A percentile compares a stretch with the other conserved stretches of the same genome.
Conservation (phyloP, 2,329 filamentous ascomycete genomes). For the Curvularia sp. region DNA sequence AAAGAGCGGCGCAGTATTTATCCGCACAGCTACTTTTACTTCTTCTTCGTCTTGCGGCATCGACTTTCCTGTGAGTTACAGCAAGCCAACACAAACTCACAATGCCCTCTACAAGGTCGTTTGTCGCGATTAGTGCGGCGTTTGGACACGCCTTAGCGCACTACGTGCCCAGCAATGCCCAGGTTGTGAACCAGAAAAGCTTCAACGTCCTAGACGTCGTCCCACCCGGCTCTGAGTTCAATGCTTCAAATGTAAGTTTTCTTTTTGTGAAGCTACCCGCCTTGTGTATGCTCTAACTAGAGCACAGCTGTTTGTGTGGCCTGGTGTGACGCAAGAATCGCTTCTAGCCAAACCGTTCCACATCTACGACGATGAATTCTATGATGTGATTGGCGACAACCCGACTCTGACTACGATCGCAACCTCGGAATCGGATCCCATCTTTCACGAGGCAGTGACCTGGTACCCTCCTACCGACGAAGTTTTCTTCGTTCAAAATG, state of each 20-base stretch:
- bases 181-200: conserved; percentile 30
- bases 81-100: background rate
- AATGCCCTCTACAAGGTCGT: conserved; percentile 12
- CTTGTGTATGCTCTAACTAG: conserved; percentile 13
- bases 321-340: conserved; percentile 31
- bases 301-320: conserved; percentile 31
- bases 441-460: conserved; percentile 37
- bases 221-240: conserved; percentile 28
- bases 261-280: background rate
- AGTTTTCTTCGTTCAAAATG: conserved; percentile 39
- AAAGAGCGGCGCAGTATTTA: conserved; percentile 6
- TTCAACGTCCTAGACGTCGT: conserved; percentile 33
- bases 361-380: conserved; percentile 38
- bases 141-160: conserved; percentile 25
- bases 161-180: conserved; percentile 29
- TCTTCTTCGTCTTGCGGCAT: background rate
- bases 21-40: background rate
- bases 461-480: conserved; percentile 34
- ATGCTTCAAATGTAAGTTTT: conserved; percentile 29
- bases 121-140: conserved; percentile 12
- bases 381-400: conserved; percentile 33
- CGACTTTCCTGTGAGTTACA: background rate
- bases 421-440: conserved; percentile 31
- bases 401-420: conserved; percentile 35
- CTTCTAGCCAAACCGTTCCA: conserved; percentile 34